Conservation (phyloP, 1,284 basidiomycete species). For the Termitomyces sp. region DNA sequence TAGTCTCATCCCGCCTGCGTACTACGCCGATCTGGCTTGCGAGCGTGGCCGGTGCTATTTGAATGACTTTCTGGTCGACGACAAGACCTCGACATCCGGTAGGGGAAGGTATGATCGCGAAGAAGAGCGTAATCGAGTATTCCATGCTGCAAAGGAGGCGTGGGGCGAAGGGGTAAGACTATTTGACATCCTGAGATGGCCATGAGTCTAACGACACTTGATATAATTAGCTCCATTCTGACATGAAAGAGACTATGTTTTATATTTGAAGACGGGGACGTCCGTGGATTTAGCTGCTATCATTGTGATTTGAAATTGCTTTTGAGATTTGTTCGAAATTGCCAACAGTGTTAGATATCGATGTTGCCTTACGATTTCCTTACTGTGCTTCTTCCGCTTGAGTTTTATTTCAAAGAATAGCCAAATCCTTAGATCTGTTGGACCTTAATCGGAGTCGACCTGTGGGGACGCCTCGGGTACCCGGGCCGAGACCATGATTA, state of each 20-base stretch:
- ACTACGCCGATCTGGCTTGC: conserved; percentile 74
- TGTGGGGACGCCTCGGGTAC: too few relatives aligned
- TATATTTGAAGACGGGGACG: conserved; percentile 47
- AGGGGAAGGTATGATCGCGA: conserved; percentile 35
- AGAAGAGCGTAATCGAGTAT: conserved; percentile 43
- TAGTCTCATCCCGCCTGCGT: conserved; percentile 69
- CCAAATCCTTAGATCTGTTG: too few relatives aligned
- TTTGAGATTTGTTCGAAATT: too few relatives aligned
- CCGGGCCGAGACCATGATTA: too few relatives aligned
- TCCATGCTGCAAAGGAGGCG: conserved; percentile 42
- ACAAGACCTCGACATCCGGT: conserved; percentile 32
- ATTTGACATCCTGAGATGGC: conserved; percentile 4
- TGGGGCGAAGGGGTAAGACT: conserved; percentile 60
- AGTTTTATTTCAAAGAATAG: too few relatives aligned
- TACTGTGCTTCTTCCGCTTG: too few relatives aligned
- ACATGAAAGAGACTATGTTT: conserved; percentile 63
- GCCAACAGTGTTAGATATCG: too few relatives aligned
- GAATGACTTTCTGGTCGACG: conserved; percentile 58
- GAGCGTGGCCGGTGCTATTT: conserved; percentile 69
- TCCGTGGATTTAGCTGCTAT: background rate
- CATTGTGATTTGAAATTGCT: background rate
- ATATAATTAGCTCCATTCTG: conserved; percentile 39
- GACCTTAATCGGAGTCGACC: too few relatives aligned
- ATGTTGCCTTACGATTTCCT: background rate
- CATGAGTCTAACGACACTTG: background rate